Base-by-base conservation (phyloP, 2,329 filamentous ascomycete genomes). In the Ceratocystis smalleyi region DNA sequence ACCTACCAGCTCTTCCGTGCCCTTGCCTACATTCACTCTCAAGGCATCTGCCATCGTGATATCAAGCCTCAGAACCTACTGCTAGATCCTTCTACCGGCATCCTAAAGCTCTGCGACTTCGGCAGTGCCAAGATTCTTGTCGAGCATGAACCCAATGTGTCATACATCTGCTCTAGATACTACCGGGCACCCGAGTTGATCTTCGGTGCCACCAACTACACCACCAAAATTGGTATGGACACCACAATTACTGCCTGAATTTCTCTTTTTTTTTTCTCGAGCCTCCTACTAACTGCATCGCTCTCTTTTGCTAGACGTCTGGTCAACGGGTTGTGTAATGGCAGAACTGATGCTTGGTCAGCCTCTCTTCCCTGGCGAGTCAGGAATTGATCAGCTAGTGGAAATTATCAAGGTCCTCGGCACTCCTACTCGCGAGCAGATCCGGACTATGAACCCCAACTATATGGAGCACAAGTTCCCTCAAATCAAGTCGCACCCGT, bases 401-500 rank as follows among this genome's bases (percentile, higher is more conserved):
- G 94, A 99, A 77, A 99, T 99, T 74, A 99, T 99, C 81, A 99
- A 99, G 78, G 92, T 99, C 63, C 79, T 99, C 67, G 94, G 94
- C 67, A 99, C 94, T 19, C 94, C 94, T 19, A 97, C 94, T 43
- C 84, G 94, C 69, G 94, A 99, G 75, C 94, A 99, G 76, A 99
- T 99, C 72, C 89, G 94, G 70, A 99, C 94, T 69, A 99, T 99
- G 94, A 99, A 99, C 77, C 94, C 94, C 66, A 99, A 99, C 77
- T 99, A 99, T 77, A 99, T 99, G 94, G 94, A 99, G 78, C 94
- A 99, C 79, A 97, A 97, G 79, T 99, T 99, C 77, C 94, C 94
- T 59, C 94, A 99, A 76, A 99, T 99, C 79, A 99, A 99, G 80
- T 94, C 94, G 66, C 94, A 99, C 73, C 94, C 94, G 32, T 99